phyloP scores from a whole-genome alignment of 2,329 filamentous ascomycete species.

The Emergomyces orientalis region DNA sequence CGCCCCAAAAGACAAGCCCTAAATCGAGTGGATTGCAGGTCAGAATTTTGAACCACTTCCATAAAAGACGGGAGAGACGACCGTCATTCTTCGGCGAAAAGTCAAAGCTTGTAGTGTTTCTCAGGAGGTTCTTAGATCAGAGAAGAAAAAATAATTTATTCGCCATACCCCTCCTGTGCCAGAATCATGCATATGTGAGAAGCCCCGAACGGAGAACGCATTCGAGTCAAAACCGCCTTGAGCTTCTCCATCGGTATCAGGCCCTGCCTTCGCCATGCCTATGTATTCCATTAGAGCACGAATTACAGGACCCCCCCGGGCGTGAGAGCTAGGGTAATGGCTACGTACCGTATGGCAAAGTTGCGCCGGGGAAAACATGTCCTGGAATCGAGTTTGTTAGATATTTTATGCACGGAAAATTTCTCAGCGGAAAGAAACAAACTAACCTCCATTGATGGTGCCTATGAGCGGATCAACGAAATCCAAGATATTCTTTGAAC shows the following conservation, averaged over 20 bases:
- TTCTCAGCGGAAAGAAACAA: neutral
- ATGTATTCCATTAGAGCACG: slow-evolving; percentile 1
- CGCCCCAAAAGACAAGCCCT: slow-evolving; percentile 56
- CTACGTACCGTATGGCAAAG: slow-evolving; percentile 41
- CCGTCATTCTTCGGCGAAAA: too few relatives aligned
- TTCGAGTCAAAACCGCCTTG: slow-evolving; percentile 50
- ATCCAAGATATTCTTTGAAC: slow-evolving; percentile 24
- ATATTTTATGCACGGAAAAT: neutral
- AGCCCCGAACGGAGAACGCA: slow-evolving; percentile 42
- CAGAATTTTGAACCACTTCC: neutral
- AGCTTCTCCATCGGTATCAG: slow-evolving; percentile 46
- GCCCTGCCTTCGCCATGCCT: slow-evolving; percentile 49
- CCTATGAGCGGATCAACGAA: slow-evolving; percentile 47
- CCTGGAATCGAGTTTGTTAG: slow-evolving; percentile 25
- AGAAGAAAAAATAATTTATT: neutral
- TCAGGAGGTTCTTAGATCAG: neutral
- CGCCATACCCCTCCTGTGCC: slow-evolving; percentile 40
- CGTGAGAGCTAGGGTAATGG: neutral
- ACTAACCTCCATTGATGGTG: slow-evolving; percentile 41
- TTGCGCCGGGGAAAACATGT: slow-evolving; percentile 50
- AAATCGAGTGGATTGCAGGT: slow-evolving; percentile 17
- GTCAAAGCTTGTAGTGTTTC: neutral
- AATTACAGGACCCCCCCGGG: neutral
- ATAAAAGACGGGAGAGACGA: neutral
- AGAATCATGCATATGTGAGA: slow-evolving; percentile 45